Conservation (phyloP, 306 rosid genomes). For the Vigna angularis region DNA sequence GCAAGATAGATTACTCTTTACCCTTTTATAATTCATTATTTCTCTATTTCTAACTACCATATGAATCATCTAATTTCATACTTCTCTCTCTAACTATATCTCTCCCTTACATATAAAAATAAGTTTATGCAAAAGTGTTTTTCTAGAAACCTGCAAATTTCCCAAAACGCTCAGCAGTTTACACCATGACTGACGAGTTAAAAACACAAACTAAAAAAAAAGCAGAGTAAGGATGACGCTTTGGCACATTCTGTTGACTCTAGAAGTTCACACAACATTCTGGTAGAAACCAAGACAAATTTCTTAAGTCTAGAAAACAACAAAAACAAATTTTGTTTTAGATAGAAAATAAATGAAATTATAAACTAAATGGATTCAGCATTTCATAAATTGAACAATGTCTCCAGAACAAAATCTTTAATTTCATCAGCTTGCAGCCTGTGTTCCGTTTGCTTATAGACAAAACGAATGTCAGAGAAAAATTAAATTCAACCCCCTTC, state of each 20-base stretch:
- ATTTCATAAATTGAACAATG: not conserved
- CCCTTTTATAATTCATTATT: not conserved
- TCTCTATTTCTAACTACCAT: not conserved
- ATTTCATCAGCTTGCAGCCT: slow-evolving; percentile 1
- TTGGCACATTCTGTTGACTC: slow-evolving; percentile 10
- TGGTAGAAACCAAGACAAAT: not conserved
- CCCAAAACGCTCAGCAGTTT: not conserved
- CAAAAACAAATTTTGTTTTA: not conserved
- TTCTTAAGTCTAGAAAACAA: not conserved
- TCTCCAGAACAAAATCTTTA: not conserved
- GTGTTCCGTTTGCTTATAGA: not conserved
- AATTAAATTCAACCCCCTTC: not conserved
- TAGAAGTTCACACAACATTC: not conserved
- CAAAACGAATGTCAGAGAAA: slow-evolving; percentile 17
- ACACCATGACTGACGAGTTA: not conserved
- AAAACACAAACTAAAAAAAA: slow-evolving; percentile 12
- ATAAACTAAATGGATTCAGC: not conserved
- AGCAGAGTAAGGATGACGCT: not conserved
- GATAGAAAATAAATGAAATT: not conserved
- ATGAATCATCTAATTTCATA: not conserved
- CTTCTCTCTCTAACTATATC: not conserved
- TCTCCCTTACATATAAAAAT: not conserved
- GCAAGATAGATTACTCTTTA: not conserved
- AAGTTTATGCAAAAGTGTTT: not conserved
- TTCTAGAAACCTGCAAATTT: not conserved